Conservation (phyloP, 2,329 filamentous ascomycete genomes). For the Leptographium lundbergii region DNA sequence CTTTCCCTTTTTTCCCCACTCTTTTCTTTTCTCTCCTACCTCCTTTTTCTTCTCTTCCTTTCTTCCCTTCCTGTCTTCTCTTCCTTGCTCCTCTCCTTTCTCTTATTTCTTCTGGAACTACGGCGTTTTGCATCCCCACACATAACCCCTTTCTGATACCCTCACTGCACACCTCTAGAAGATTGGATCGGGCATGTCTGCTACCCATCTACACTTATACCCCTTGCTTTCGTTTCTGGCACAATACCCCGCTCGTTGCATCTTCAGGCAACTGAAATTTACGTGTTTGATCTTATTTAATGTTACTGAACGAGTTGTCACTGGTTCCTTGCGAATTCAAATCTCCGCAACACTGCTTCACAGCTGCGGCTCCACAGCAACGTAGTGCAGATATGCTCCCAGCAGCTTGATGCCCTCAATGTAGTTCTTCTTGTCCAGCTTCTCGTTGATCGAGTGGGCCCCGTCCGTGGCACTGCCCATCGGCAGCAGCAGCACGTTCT, state of each 20-base stretch:
- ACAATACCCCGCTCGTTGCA: background rate
- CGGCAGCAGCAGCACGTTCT: conserved; percentile 89
- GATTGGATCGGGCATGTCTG: background rate
- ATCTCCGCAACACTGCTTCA: background rate
- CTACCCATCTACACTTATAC: background rate
- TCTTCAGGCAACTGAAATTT: background rate
- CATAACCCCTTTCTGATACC: background rate
- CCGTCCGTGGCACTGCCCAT: conserved; percentile 97
- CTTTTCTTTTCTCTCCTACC: background rate
- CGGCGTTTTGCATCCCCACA: too few species aligned
- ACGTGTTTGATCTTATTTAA: too few species aligned
- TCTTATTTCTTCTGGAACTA: background rate
- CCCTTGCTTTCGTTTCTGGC: background rate
- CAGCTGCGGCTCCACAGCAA: conserved; percentile 66
- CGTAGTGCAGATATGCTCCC: conserved; percentile 90
- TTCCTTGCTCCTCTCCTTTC: too few species aligned
- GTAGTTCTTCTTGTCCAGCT: conserved; percentile 93
- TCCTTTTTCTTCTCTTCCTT: conserved; percentile 4
- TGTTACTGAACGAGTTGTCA: too few species aligned
- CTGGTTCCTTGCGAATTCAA: too few species aligned
- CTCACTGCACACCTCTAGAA: background rate
- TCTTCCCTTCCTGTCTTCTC: conserved; percentile 1
- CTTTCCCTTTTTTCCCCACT: background rate
- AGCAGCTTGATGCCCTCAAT: conserved; percentile 95
- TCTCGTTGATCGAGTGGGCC: conserved; percentile 97